Evolutionary conservation across 495 filamentous ascomycete species (phyloP), one percentile per base, ranked within the genome.

Genomic region (Ascodesmis nigricans): DNA sequence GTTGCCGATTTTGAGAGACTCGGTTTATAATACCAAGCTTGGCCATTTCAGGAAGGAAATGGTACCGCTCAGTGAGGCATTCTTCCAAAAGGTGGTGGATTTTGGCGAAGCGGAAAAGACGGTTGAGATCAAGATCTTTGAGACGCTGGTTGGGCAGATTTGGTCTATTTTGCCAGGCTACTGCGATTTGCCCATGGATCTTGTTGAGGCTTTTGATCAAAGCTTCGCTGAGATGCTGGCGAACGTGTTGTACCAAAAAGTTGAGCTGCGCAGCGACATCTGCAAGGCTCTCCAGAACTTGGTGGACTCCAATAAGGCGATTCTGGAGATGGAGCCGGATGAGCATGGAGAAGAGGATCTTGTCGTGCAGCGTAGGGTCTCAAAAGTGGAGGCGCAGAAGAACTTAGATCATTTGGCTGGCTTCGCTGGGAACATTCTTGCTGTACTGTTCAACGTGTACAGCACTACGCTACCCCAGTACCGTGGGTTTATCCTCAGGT

Each of bases 371-470:
- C 63, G 66, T 36, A 64, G 80, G 31, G 68, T 91, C 23, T 70
- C 75, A 13, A 82, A 78, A 58, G 65, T 54, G 21, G 61, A 67
- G 21, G 87, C 87, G 0, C 54, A 66, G 49, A 67, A 71, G 53
- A 91, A 91, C 49, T 55, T 95, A 24, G 60, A 66, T 15, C 74
- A 91, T 53, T 62, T 97, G 6, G 68, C 76, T 3, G 50, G 53
- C 3, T 82, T 90, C 53, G 66, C 84, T 5, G 71, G 75, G 31
- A 93, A 97, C 41, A 52, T 95, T 44, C 65, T 97, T 18, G 81
- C 87, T 2, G 87, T 95, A 2, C 62, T 97, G 25, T 95, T 95
- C 63, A 97, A 97, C 50, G 84, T 95, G 17, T 97, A 95, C 58
- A 90, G 75, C 49, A 73, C 90, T 50, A 95, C 90, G 1, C 61